Conservation (phyloP, 805 yeast genomes). For the Metschnikowia drakensbergensis region DNA sequence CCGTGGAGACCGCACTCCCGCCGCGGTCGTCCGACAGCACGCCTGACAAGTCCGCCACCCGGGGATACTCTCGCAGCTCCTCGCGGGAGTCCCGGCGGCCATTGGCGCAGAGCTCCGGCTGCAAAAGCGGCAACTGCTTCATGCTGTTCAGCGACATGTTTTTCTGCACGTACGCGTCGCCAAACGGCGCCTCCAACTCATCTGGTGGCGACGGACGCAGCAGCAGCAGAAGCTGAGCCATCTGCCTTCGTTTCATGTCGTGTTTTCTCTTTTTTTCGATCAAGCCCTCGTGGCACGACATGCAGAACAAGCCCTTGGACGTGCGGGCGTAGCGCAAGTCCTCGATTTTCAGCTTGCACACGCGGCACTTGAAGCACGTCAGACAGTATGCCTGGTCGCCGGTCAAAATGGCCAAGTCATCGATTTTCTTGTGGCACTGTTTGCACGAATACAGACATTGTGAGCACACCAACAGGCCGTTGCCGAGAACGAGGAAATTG, state of each 20-base stretch:
- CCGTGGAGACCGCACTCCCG: no score
- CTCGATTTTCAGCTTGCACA: conserved; percentile 80
- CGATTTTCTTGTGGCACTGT: conserved; percentile 80
- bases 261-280: conserved; percentile 70
- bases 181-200: conserved; percentile 36
- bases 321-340: conserved; percentile 91
- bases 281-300: conserved; percentile 83
- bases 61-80: no score
- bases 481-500: conserved; percentile 86
- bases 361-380: conserved; percentile 82
- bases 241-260: conserved; percentile 43
- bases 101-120: not conserved
- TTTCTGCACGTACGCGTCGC: conserved; percentile 27
- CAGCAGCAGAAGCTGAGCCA: conserved; percentile 27
- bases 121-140: conserved; percentile 13
- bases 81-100: no score
- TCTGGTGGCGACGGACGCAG: conserved; percentile 15
- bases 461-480: conserved; percentile 86
- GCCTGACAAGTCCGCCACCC: not conserved
- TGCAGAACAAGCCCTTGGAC: conserved; percentile 87
- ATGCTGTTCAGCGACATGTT: conserved; percentile 11
- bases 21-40: not conserved
- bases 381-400: conserved; percentile 96
- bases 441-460: conserved; percentile 90
- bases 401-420: conserved; percentile 88